phyloP scores from a whole-genome alignment of 2,329 filamentous ascomycete genomes.

The Trichophyton simii region DNA sequence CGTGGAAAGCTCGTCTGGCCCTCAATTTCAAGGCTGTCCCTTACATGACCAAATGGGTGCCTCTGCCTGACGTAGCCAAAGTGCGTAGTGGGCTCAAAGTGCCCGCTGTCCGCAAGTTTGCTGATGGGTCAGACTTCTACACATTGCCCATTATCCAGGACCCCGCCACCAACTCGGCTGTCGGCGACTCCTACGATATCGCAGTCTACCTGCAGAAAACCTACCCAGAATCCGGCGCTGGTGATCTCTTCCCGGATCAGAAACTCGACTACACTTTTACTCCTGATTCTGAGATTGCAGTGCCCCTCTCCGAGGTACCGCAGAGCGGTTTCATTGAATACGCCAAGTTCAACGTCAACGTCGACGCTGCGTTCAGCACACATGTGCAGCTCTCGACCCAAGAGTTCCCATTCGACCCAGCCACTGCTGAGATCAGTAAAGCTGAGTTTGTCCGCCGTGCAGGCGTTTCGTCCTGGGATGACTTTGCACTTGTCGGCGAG shows the following conservation, averaged over 20 bases:
- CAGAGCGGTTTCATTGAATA: slow-evolving; percentile 10
- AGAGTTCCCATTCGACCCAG: slow-evolving; percentile 41
- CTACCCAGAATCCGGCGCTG: slow-evolving; percentile 24
- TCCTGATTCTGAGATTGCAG: slow-evolving; percentile 19
- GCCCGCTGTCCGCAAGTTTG: slow-evolving; percentile 41
- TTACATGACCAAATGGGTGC: slow-evolving; percentile 42
- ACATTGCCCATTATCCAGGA: slow-evolving; percentile 50
- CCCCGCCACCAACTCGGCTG: slow-evolving; percentile 23
- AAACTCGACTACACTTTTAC: slow-evolving; percentile 27
- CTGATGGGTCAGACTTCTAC: slow-evolving; percentile 46
- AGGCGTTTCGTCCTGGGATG: slow-evolving; percentile 31
- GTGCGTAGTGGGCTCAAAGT: slow-evolving; percentile 38
- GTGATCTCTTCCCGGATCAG: slow-evolving; percentile 38
- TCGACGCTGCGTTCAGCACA: slow-evolving; percentile 44
- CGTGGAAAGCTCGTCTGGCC: slow-evolving; percentile 40
- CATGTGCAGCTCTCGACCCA: slow-evolving; percentile 32
- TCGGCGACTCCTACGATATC: slow-evolving; percentile 57
- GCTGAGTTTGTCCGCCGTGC: slow-evolving; percentile 40
- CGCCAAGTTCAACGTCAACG: slow-evolving; percentile 41
- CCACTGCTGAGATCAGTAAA: slow-evolving; percentile 32
- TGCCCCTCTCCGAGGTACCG: slow-evolving; percentile 28
- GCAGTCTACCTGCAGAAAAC: slow-evolving; percentile 45
- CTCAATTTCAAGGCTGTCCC: slow-evolving; percentile 39
- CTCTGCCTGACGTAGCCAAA: slow-evolving; percentile 40
- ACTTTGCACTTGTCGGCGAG: slow-evolving; percentile 28